phyloP scores from a whole-genome alignment of 2,329 filamentous ascomycete genomes.

The Phaeosphaeria sp. region DNA sequence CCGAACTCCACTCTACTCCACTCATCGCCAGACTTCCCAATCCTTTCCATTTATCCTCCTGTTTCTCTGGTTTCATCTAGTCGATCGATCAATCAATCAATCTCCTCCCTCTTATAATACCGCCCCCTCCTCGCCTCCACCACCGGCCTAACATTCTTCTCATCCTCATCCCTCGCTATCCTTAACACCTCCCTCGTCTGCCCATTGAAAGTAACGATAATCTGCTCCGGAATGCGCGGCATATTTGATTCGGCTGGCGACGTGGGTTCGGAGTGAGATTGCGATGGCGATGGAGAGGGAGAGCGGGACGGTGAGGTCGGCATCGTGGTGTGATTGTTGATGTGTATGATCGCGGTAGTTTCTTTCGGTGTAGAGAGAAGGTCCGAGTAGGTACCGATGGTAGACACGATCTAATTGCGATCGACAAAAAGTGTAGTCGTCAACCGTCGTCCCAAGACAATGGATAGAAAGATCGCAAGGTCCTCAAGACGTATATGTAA shows the following conservation, averaged over 20 bases:
- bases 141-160: slow-evolving; percentile 4
- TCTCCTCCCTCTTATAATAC: slow-evolving; percentile 16
- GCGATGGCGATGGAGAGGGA: slow-evolving; percentile 10
- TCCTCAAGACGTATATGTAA: too few relatives aligned
- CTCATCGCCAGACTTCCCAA: too few relatives aligned
- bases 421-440: neutral
- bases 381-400: neutral
- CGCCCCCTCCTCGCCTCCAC: slow-evolving; percentile 12
- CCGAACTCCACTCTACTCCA: too few relatives aligned
- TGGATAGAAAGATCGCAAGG: too few relatives aligned
- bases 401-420: neutral
- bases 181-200: slow-evolving; percentile 32
- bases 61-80: too few relatives aligned
- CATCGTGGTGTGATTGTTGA: neutral
- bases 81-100: slow-evolving; percentile 8
- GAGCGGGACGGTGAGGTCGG: neutral
- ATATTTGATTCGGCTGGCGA: slow-evolving; percentile 9
- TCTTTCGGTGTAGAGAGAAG: neutral
- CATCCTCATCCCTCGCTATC: slow-evolving; percentile 20
- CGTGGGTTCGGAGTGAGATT: slow-evolving; percentile 11
- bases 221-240: slow-evolving; percentile 31
- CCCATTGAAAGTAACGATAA: slow-evolving; percentile 37
- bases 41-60: too few relatives aligned
- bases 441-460: too few relatives aligned
- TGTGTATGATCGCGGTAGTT: neutral